Percentiles rank a stretch among this genome's conserved stretches.
Evolutionary conservation across 1,284 basidiomycete species (phyloP).

Genomic region (Austroboletus olivaceoglutinosus): DNA sequence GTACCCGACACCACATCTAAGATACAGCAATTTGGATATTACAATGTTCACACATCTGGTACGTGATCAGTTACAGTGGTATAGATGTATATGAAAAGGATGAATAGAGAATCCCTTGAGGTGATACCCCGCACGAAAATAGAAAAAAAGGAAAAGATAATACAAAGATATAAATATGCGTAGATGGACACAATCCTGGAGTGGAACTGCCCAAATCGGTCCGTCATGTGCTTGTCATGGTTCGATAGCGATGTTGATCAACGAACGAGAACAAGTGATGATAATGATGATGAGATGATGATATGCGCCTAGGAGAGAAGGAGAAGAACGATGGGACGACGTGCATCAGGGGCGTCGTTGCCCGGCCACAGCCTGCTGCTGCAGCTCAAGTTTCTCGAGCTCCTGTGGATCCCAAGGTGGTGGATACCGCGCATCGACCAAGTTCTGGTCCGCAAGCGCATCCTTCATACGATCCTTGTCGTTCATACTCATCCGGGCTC

Average conservation of each 20-base stretch:
- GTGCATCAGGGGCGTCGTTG: constrained; percentile 6
- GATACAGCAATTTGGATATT: constrained; percentile 27
- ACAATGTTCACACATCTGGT: constrained; percentile 12
- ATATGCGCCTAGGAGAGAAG: neutral
- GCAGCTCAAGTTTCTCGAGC: constrained; percentile 26
- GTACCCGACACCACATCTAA: constrained; percentile 10
- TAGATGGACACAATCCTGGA: neutral
- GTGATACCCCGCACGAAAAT: neutral
- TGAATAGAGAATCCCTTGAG: constrained; percentile 8
- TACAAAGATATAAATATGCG: constrained; percentile 1
- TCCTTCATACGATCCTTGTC: constrained; percentile 66
- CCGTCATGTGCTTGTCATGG: neutral
- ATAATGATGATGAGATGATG: neutral
- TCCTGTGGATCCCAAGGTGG: constrained; percentile 68
- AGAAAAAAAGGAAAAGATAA: neutral
- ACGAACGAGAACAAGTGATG: neutral
- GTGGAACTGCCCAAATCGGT: neutral
- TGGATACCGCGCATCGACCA: constrained; percentile 69
- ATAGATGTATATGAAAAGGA: neutral
- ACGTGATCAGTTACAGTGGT: constrained; percentile 14
- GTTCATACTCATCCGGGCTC: constrained; percentile 68
- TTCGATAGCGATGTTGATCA: neutral
- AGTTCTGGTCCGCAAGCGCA: constrained; percentile 69
- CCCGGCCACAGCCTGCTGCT: constrained; percentile 20
- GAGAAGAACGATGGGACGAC: neutral